Percentiles rank a stretch among this genome's conserved stretches.
These are phyloP conservation scores for Pleurostoma richardsiae DNA, from an alignment of 2,329 filamentous ascomycete genomes.

Conservation along the genomic window DNA sequence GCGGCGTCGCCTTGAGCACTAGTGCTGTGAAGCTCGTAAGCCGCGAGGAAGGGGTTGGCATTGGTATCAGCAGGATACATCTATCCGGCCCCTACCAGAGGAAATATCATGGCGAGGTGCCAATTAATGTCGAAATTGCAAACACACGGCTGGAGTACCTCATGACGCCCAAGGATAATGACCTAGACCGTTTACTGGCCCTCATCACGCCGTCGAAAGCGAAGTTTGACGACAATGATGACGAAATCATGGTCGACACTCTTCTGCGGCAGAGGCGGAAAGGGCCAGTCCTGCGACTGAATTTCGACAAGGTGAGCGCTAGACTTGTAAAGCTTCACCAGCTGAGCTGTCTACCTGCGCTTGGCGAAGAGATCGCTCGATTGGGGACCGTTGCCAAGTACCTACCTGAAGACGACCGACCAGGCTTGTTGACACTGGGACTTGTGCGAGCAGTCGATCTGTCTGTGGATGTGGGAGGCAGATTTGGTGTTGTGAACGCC, in stretches of 20 bases:
- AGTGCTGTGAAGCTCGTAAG: constrained; percentile 79
- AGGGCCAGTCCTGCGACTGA: constrained; percentile 73
- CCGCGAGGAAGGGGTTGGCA: constrained; percentile 64
- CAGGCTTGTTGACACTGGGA: constrained; percentile 74
- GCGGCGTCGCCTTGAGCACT: constrained; percentile 68
- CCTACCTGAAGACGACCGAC: constrained; percentile 89
- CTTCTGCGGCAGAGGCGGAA: constrained; percentile 81
- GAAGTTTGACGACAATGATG: constrained; percentile 77
- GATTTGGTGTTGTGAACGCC: constrained; percentile 60
- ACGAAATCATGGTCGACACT: constrained; percentile 93
- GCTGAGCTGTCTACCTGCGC: constrained; percentile 60
- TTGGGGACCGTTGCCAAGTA: constrained; percentile 90
- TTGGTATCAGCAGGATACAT: constrained; percentile 72
- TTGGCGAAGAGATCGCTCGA: constrained; percentile 75
- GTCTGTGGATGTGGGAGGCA: constrained; percentile 58
- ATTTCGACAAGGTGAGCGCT: constrained; percentile 59
- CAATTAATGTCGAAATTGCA: constrained; percentile 57
- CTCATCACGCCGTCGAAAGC: constrained; percentile 89
- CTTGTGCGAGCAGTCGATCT: constrained; percentile 60
- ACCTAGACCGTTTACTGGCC: constrained; percentile 76
- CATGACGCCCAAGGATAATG: constrained; percentile 66
- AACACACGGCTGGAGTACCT: constrained; percentile 71
- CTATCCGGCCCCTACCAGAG: constrained; percentile 65
- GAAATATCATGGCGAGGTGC: constrained; percentile 47
- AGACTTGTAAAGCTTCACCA: constrained; percentile 59